These are phyloP conservation scores for Candida silvicultrix DNA, from an alignment of 805 yeast genomes.

Conservation along the genomic window DNA sequence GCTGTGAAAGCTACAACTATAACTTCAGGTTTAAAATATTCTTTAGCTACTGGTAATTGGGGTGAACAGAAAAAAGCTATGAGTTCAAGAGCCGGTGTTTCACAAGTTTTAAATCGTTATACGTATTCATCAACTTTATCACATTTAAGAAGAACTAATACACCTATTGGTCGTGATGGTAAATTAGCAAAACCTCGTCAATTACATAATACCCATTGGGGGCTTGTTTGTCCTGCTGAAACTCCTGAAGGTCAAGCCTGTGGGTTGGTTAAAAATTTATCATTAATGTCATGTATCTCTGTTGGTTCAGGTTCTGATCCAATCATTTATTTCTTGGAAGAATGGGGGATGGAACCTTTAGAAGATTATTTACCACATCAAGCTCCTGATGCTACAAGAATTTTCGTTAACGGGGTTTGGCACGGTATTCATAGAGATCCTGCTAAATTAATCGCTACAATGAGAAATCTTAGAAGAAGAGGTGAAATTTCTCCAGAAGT, in stretches of 20 bases:
- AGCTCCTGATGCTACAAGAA: conserved; percentile 85
- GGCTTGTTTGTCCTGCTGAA: conserved; percentile 98
- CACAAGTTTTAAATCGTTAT: conserved; percentile 96
- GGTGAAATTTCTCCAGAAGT: conserved; percentile 97
- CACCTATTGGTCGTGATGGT: conserved; percentile 99
- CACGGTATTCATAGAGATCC: conserved; percentile 98
- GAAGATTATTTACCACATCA: conserved; percentile 94
- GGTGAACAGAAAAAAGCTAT: conserved; percentile 99
- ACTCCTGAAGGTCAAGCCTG: conserved; percentile 99
- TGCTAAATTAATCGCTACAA: conserved; percentile 81
- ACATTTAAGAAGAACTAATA: conserved; percentile 97
- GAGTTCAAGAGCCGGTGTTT: conserved; percentile 98
- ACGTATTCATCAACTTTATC: conserved; percentile 98
- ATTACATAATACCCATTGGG: conserved; percentile 99
- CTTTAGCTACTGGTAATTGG: conserved; percentile 99
- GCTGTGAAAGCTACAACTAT: conserved; percentile 97
- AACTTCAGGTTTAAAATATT: conserved; percentile 95
- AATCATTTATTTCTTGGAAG: conserved; percentile 85
- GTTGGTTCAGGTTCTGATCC: conserved; percentile 98
- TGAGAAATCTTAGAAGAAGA: conserved; percentile 85
- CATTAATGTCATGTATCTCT: conserved; percentile 95
- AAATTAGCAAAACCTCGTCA: conserved; percentile 98
- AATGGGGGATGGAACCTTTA: conserved; percentile 99
- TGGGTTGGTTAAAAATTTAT: conserved; percentile 95
- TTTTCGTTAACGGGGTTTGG: conserved; percentile 98